These are phyloP conservation scores for Colletotrichum trifolii DNA, from an alignment of 2,329 filamentous ascomycete genomes.

Conservation along the genomic window DNA sequence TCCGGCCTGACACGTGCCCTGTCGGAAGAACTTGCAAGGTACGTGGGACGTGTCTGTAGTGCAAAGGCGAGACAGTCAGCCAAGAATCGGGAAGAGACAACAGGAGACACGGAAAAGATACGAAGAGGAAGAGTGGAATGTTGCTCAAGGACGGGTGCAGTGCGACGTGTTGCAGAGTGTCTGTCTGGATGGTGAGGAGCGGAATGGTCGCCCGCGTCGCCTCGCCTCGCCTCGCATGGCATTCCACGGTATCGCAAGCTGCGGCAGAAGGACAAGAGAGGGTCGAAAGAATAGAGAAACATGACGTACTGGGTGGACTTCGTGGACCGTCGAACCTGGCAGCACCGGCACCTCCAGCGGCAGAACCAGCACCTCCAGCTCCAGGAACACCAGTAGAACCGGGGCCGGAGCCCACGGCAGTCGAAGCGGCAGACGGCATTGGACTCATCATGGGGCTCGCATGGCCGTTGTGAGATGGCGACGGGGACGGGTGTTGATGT, in stretches of 20 bases:
- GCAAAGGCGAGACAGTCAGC: constrained; percentile 38
- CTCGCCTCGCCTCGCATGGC: no score
- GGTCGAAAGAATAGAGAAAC: background rate
- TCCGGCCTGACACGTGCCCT: constrained; percentile 95
- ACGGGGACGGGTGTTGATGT: constrained; percentile 38
- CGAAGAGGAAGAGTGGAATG: constrained; percentile 18
- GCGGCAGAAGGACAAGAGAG: constrained; percentile 3
- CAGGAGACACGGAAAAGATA: background rate
- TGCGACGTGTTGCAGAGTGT: constrained; percentile 34
- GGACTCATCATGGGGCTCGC: constrained; percentile 48
- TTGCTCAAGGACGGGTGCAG: constrained; percentile 33
- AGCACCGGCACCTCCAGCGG: constrained; percentile 10
- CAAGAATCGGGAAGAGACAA: constrained; percentile 30
- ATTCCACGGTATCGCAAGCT: no score
- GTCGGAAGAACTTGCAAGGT: constrained; percentile 98
- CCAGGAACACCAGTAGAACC: background rate
- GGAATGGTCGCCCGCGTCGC: background rate
- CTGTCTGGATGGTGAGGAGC: constrained; percentile 3
- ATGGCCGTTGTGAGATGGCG: constrained; percentile 41
- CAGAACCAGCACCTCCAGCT: background rate
- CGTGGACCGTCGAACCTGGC: constrained; percentile 68
- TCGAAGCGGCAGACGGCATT: constrained; percentile 42
- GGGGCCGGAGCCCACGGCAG: constrained; percentile 33
- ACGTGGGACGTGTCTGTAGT: constrained; percentile 90
- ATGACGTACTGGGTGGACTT: constrained; percentile 70